Evolutionary conservation across 129 eudicot species (phyloP), one percentile per base, ranked within the genome.

Genomic region (sunflower (Helianthus annuus)): DNA sequence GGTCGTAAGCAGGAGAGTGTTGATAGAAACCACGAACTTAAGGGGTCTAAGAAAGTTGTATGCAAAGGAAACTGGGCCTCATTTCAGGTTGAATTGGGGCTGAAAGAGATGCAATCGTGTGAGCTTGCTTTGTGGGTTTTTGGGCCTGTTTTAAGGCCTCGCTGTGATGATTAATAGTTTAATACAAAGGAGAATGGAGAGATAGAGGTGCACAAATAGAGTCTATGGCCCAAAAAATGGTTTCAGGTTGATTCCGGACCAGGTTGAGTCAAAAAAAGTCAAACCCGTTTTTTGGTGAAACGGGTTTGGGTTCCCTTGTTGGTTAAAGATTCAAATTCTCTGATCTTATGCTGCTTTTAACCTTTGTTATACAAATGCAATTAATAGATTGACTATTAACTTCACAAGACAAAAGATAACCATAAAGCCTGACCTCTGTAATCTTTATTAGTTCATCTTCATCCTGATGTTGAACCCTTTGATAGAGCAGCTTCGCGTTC

Each of bases 401-500:
- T 40, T 39, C n/a, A 38, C 32, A 64, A 65, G 55, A 14, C 48
- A 14, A 24, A 36, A 57, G 10, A 17, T 68, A 29, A 17, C 8
- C 14, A 40, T 62, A 62, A 14, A 80, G 62, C 60, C 76, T 51
- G 76, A 73, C 71, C 77, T 80, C 59, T 34, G 44, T 48, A 44
- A 72, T 80, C 59, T 34, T 53, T 48, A 44, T 46, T 10, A 17
- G 27, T 65, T 75, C 84, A 80, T 61, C 27, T 65, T 75, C 84
- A 80, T 61, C 80, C 59, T 68, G 82, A 78, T 10, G 66, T 69
- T n/a, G 78, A 81, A 63, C 76, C 68, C 40, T 65, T 79, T 36
- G 64, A 44, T 39, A 56, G 40, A 71, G 74, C 78, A 75, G 87
- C 81, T 67, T 87, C 93, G 70, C 82, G 89, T 55, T 84, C 89